phyloP scores from a whole-genome alignment of 768 basidiomycete species.

The Psilocybe tampanensis region DNA sequence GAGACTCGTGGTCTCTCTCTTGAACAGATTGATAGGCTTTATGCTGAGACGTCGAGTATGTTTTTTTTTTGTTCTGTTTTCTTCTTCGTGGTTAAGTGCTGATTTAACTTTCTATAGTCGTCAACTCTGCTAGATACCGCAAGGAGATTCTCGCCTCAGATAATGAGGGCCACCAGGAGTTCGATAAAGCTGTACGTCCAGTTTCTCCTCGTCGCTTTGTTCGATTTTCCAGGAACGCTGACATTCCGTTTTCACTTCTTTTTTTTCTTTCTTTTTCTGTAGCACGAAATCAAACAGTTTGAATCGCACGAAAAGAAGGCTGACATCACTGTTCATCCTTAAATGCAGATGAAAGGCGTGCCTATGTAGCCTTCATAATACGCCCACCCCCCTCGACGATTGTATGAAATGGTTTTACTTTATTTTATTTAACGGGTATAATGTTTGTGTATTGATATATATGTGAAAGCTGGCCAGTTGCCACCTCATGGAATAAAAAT shows the following conservation, averaged over 20 bases:
- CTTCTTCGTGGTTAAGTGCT: not conserved
- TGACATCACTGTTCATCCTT: not conserved
- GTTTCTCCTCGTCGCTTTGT: too few relatives aligned
- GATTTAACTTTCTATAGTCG: slow-evolving; percentile 25
- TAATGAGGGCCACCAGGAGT: not conserved
- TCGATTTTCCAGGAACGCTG: too few relatives aligned
- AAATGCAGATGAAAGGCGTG: too few relatives aligned
- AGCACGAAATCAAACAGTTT: slow-evolving; percentile 2
- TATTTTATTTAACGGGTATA: too few relatives aligned
- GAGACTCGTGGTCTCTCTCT: slow-evolving; percentile 76
- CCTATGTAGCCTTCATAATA: too few relatives aligned
- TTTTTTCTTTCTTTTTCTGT: too few relatives aligned
- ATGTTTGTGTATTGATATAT: too few relatives aligned
- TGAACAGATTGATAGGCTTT: slow-evolving; percentile 80
- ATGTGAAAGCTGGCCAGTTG: too few relatives aligned
- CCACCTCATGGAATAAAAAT: too few relatives aligned
- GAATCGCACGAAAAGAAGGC: not conserved
- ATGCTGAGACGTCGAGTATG: slow-evolving; percentile 52
- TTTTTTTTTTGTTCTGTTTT: not conserved
- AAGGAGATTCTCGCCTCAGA: slow-evolving; percentile 16
- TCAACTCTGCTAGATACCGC: slow-evolving; percentile 43
- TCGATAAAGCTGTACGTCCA: not conserved
- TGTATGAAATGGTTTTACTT: too few relatives aligned
- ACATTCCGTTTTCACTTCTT: not conserved
- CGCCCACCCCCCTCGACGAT: too few relatives aligned